Percentiles rank a stretch among this genome's conserved stretches.
Conservation (phyloP, 1,139 yeast genomes). For the Taiozyma sp. region DNA sequence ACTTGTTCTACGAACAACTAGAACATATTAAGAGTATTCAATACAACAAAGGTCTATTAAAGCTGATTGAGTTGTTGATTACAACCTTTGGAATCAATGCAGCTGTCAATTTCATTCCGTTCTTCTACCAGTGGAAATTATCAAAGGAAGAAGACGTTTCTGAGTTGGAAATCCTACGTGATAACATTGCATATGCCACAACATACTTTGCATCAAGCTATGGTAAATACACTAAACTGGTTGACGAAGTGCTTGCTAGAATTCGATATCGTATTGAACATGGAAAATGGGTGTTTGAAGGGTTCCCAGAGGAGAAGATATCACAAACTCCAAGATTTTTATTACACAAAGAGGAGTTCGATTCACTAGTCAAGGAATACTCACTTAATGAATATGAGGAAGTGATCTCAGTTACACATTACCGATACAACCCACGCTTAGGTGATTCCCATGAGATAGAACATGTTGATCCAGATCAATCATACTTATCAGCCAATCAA, state of each 20-base stretch:
- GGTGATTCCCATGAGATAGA: background rate
- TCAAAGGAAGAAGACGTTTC: background rate
- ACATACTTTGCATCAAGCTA: slow-evolving; percentile 10
- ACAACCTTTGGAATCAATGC: slow-evolving; percentile 42
- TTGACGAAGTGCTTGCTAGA: slow-evolving; percentile 11
- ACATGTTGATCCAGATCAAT: slow-evolving; percentile 5
- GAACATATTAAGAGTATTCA: slow-evolving; percentile 26
- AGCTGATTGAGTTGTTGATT: slow-evolving; percentile 29
- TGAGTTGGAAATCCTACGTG: slow-evolving; percentile 8
- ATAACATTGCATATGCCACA: slow-evolving; percentile 19
- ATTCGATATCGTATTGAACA: slow-evolving; percentile 16
- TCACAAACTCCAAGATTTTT: slow-evolving; percentile 2
- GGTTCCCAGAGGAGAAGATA: slow-evolving; percentile 10
- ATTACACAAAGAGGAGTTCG: slow-evolving; percentile 10
- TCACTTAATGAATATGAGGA: slow-evolving; percentile 13
- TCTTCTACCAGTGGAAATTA: slow-evolving; percentile 42
- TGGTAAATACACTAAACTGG: slow-evolving; percentile 8
- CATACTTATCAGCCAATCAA: slow-evolving; percentile 7
- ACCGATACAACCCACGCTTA: slow-evolving; percentile 11
- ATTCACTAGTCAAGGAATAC: slow-evolving; percentile 1
- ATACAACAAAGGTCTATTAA: slow-evolving; percentile 25
- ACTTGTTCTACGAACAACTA: slow-evolving; percentile 24
- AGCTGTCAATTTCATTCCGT: slow-evolving; percentile 40
- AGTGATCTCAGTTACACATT: slow-evolving; percentile 16
- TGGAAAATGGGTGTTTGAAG: slow-evolving; percentile 13